Base-by-base conservation (phyloP, 2,329 filamentous ascomycete species). In the Penicillium sp. region DNA sequence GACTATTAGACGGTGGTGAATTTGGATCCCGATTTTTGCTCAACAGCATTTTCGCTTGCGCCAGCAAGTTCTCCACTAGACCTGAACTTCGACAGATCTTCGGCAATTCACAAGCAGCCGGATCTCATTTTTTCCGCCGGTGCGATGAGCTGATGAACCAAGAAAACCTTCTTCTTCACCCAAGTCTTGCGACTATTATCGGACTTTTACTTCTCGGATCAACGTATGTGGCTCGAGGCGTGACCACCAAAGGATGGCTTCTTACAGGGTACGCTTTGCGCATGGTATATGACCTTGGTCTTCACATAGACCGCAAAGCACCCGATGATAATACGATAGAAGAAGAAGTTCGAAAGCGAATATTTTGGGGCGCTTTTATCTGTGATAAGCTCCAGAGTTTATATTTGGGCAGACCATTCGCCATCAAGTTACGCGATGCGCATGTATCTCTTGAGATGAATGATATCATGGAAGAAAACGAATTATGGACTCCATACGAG, bases 361-460 rank as follows among this genome's bases (percentile, higher is more conserved):
- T 72, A 0, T 71, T 71, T 43, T 69, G 66, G 68, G 64, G 58
- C 3, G 65, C 65, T 10, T 69, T 68, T 39, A 62, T 69, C 10
- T 67, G 59, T 27, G 81, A 82, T 54, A 83, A 83, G 56, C 73
- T 82, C 7, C 80, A 84, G 54, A 78, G 74, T 32, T 61, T 84
- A 0, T 84, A 83, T 43, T 76, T 81, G 54, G 81, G 80, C 0
- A 74, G 80, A 1, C 81, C 79, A 0, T 75, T 74, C 0, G 75
- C 60, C 7, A 65, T 70, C 23, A 54, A 59, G 23, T 49, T 68
- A 3, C 52, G 58, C 8, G 65, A 68, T 40, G 58, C 58, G 10
- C 60, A 63, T 41, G 64, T 69, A 6, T 67, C 64, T 12, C 63
- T 56, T 29, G 61, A 64, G 21, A 66, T 69, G 18, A 58, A 68